Base-by-base conservation (phyloP, 2,329 filamentous ascomycete genomes). In the Scolecobasidium constrictum region DNA sequence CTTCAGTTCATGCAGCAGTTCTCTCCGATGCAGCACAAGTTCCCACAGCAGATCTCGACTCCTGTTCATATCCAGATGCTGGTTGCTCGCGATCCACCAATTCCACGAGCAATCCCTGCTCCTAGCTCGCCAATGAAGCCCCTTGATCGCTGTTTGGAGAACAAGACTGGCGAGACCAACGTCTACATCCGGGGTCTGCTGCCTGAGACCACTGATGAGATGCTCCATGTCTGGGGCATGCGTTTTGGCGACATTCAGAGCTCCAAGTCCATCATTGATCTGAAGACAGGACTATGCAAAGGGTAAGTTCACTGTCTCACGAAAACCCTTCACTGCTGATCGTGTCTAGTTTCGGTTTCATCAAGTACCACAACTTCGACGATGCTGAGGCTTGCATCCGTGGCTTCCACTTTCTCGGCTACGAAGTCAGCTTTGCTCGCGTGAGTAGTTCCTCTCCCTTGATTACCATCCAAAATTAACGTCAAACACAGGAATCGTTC, bases 231-330 rank as follows among this genome's bases (percentile, higher is more conserved):
- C 35, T 96, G 92, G 65, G 83, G 90, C 35, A 72, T 77, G 52
- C 84, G 90, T 40, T 98, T 96, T 57, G 93, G 92, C 34, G 80
- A 83, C 47, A 92, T 98, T 45, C 86, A 94, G 66, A 94, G 88
- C 50, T 95, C 87, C 56, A 98, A 98, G 72, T 92, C 93, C 12
- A 98, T 98, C 65, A 94, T 98, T 56, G 93, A 98, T 65, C 82
- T 88, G 41, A 81, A 83, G 52, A 94, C 86, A 38, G 86, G 87
- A 47, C 81, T 87, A 49, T 98, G 92, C 77, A 98, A 98, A 67
- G 92, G 92, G 92, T 94, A 67, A 55, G 73, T 65, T 40, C 13
- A 21, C 33, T 38, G 45, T 5, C 20, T 46, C 19, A 19, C 13
- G 45, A 2, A 35, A 23, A 21, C 19, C 11, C 35, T 16, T 6